Evolutionary conservation across 1,284 basidiomycete genomes (phyloP), one percentile per base, ranked within the genome.

Genomic region (Ceratobasidium theobromae): DNA sequence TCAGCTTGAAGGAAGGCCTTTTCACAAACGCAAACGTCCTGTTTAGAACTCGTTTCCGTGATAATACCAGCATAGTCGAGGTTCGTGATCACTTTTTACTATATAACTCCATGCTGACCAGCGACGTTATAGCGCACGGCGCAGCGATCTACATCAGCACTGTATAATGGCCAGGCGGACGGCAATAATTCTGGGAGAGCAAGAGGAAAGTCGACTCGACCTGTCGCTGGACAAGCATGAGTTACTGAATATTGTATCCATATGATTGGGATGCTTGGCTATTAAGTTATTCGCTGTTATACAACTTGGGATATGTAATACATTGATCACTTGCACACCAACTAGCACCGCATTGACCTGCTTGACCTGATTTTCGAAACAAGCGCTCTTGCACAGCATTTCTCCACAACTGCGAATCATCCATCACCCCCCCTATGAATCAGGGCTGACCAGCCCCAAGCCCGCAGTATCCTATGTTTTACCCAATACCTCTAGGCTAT

Each of bases 21-120:
- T 99, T 99, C 79, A 95, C 93, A 11, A 98, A 99, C 73, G 97
- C 96, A 27, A 99, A 98, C 72, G 95, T 98, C 18, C 80, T 99
- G 53, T 99, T 98, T 83, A 84, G 89, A 52, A 93, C 96, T 28
- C 82, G 89, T 67, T 97, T 98, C 80, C 81, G 93, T 49, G 94
- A 98, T 74, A 95, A 94, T 3, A 97, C 94, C 3, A 92, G 88
- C 55, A 82, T 96, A 52, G 93, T 97, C 35, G 93, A 97, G 74
- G 75, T 77, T 67, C 23, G 18, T 5, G 1, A 21, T 27, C 11
- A n/a, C 40, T 11, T 12, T 27, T 21, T 0, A 21, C 28, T 27
- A 14, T 27, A 9, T 21, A n/a, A 8, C 16, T 23, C 18, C 43
- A 3, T 11, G 49, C 49, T 25, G 9, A 27, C 12, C 33, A 27